Percentiles rank a stretch among this genome's conserved stretches.
These are phyloP conservation scores for Colletotrichum phormii DNA, from an alignment of 2,329 filamentous ascomycete genomes.

Conservation along the genomic window DNA sequence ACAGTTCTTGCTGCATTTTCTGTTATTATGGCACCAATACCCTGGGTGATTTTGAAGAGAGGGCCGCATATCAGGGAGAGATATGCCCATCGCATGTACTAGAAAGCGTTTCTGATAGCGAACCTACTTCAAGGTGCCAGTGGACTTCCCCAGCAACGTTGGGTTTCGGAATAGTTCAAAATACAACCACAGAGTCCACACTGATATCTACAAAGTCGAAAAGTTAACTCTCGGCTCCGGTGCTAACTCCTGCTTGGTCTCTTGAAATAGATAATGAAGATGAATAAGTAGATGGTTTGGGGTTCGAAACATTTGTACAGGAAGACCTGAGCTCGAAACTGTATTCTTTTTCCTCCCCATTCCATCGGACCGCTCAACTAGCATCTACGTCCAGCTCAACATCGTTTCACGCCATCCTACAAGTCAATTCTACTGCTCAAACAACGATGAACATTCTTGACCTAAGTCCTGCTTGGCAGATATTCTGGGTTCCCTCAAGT, in stretches of 20 bases:
- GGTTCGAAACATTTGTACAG: too few relatives aligned
- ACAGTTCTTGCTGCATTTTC: slow-evolving; percentile 49
- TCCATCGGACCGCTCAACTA: background rate
- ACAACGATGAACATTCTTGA: background rate
- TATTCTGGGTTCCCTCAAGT: background rate
- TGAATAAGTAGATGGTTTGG: too few relatives aligned
- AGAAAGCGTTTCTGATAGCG: background rate
- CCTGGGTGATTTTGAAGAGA: slow-evolving; percentile 57
- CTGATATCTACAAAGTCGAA: background rate
- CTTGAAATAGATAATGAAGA: too few relatives aligned
- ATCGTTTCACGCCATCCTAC: background rate
- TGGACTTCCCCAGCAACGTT: background rate
- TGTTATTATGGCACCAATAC: slow-evolving; percentile 55
- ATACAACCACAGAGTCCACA: too few relatives aligned
- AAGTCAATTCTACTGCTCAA: background rate
- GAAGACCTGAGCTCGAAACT: too few relatives aligned
- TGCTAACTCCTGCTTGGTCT: too few relatives aligned
- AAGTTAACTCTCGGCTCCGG: background rate
- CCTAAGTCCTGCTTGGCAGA: background rate
- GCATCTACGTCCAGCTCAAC: background rate
- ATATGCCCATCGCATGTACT: background rate
- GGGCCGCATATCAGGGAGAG: slow-evolving; percentile 48
- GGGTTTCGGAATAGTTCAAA: background rate
- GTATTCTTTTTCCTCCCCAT: too few relatives aligned
- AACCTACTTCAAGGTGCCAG: background rate